Evolutionary conservation across 345 rosid species (phyloP).

Genomic region (Heritiera fomes): DNA sequence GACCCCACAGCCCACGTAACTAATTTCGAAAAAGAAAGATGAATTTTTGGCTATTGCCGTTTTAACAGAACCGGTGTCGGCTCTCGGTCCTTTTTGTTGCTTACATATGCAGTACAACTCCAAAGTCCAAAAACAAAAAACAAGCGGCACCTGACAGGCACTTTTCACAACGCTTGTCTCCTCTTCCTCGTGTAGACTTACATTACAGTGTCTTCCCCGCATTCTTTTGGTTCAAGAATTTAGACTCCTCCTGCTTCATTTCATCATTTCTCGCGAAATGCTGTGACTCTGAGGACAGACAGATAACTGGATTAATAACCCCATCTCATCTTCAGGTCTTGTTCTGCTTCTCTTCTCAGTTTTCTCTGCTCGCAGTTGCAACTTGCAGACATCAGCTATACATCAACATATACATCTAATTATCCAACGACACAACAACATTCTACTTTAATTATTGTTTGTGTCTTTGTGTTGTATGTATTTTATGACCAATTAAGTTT

Average conservation of each 20-base stretch:
- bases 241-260: background rate
- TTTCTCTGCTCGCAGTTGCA: background rate
- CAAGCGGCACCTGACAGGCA: background rate
- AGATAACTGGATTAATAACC: background rate
- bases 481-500: background rate
- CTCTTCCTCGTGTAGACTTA: background rate
- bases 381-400: conserved; percentile 2
- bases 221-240: background rate
- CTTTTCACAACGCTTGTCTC: background rate
- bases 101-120: background rate
- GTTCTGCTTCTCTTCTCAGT: background rate
- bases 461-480: background rate
- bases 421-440: background rate
- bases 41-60: no score
- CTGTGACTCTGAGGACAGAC: background rate
- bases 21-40: no score
- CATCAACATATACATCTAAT: no score
- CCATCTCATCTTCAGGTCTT: background rate
- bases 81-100: conserved; percentile 35
- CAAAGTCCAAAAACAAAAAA: background rate
- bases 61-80: conserved; percentile 54
- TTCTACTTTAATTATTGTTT: background rate
- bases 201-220: no score
- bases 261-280: background rate
- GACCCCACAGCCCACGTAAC: no score